A percentile compares a stretch with the other conserved stretches of the same genome.
These are phyloP conservation scores for Didymella glomerata DNA, from an alignment of 2,329 filamentous ascomycete genomes.

Conservation along the genomic window DNA sequence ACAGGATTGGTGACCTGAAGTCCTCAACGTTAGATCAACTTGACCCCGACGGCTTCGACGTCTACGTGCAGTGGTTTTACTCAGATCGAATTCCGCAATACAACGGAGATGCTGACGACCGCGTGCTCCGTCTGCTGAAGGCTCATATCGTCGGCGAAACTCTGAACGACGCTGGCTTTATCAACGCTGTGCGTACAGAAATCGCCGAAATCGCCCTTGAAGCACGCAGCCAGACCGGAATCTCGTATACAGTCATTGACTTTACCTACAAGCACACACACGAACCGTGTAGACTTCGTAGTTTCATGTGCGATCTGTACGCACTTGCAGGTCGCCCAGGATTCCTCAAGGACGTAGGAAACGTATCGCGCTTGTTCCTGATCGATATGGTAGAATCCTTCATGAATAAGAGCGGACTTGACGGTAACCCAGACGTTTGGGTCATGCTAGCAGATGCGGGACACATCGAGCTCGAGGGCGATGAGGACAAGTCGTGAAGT, in stretches of 20 bases:
- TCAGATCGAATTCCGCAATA: neutral
- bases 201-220: neutral
- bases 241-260: neutral
- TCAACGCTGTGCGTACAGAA: neutral
- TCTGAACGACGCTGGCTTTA: neutral
- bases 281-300: slow-evolving; percentile 1
- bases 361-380: slow-evolving; percentile 5
- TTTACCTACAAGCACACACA: slow-evolving; percentile 9
- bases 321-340: neutral
- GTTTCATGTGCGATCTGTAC: slow-evolving; percentile 5
- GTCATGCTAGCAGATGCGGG: slow-evolving; percentile 2
- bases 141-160: slow-evolving; percentile 7
- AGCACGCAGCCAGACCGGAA: neutral
- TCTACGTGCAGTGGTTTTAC: slow-evolving; percentile 15
- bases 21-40: neutral
- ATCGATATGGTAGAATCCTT: slow-evolving; percentile 5
- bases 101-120: neutral
- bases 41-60: slow-evolving; percentile 9
- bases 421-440: neutral
- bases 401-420: slow-evolving; percentile 5
- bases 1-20: neutral
- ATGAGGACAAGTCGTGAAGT: neutral
- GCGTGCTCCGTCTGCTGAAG: slow-evolving; percentile 5
- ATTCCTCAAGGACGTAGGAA: neutral
- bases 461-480: neutral